Evolutionary conservation across 768 basidiomycete species (phyloP), one percentile per base, ranked within the genome.

Genomic region (Panaeolus papilionaceus): DNA sequence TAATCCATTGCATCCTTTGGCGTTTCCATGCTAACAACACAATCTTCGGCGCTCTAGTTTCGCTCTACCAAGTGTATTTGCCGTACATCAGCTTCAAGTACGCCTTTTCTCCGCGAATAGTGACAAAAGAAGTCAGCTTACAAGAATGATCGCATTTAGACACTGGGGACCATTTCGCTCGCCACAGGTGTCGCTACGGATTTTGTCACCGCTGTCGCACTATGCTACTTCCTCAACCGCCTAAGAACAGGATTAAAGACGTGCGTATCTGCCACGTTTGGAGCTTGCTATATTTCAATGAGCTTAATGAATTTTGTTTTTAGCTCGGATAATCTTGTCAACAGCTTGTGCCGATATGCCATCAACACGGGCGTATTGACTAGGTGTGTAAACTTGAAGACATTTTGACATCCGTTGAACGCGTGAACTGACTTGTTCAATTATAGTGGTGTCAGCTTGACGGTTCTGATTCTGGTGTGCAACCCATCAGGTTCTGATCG

Each of bases 301-400:
- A 38, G 42, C 14, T 67, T 42, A 49, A 67, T 62, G 16, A 47
- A 61, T 28, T 20, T 58, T 38, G 9, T 66, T 33, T 42, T 33
- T 73, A 90, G 89, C 61, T 85, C 86, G 45, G 85, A 91, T 73
- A 85, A 87, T 4, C 78, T 91, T 8, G 84, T 92, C 38, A 86
- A 85, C 68, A 83, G 75, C 37, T 76, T 92, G 7, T 85, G 83
- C 26, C 72, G 83, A 58, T 90, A 90, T 70, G 89, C 91, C 10
- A 83, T 92, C 40, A 90, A 88, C 69, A 91, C 90, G 0, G 91
- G 91, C 28, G 79, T 83, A 12, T 64, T 92, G 42, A 91, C 90
- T 7, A 87, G 87, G 89, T 86, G 71, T 62, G 67, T 70, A 49
- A 44, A 12, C n/a, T 20, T 33, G 33, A 3, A 23, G 12, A 23